These are phyloP conservation scores for Phytophthora macrochlamydospora DNA, from an alignment of 352 stramenopile genomes.

Conservation along the genomic window DNA sequence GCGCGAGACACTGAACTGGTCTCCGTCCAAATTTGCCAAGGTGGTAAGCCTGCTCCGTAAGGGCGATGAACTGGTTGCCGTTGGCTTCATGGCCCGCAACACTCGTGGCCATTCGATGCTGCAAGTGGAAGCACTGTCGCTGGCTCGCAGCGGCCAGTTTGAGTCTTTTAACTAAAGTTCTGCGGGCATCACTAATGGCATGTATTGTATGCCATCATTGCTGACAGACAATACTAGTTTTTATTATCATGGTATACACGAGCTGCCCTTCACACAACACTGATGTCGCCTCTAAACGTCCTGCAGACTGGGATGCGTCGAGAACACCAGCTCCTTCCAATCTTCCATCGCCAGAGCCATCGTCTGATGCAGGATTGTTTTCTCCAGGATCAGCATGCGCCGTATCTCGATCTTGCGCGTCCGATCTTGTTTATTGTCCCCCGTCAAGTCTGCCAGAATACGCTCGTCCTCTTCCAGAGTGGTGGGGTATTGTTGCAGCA, in stretches of 20 bases:
- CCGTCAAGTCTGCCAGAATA: conserved; percentile 12
- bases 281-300: conserved; percentile 19
- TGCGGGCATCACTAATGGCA: too few species aligned
- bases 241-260: too few species aligned
- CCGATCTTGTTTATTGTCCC: conserved; percentile 6
- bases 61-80: conserved; percentile 42
- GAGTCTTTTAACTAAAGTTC: conserved; percentile 38
- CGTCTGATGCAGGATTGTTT: conserved; percentile 60
- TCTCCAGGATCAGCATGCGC: conserved; percentile 60
- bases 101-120: conserved; percentile 49
- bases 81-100: conserved; percentile 45
- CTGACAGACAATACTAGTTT: too few species aligned
- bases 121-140: conserved; percentile 37
- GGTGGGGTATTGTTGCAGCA: conserved; percentile 46
- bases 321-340: conserved; percentile 55
- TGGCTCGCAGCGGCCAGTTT: conserved; percentile 40
- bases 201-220: too few species aligned
- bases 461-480: conserved; percentile 37
- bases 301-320: conserved; percentile 50
- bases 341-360: conserved; percentile 47
- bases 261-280: too few species aligned
- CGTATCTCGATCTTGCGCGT: conserved; percentile 39
- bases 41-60: conserved; percentile 41
- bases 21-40: conserved; percentile 25
- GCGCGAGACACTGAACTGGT: conserved; percentile 39